Evolutionary conservation across 306 rosid species (phyloP).

Genomic region (Cyamopsis tetragonoloba): DNA sequence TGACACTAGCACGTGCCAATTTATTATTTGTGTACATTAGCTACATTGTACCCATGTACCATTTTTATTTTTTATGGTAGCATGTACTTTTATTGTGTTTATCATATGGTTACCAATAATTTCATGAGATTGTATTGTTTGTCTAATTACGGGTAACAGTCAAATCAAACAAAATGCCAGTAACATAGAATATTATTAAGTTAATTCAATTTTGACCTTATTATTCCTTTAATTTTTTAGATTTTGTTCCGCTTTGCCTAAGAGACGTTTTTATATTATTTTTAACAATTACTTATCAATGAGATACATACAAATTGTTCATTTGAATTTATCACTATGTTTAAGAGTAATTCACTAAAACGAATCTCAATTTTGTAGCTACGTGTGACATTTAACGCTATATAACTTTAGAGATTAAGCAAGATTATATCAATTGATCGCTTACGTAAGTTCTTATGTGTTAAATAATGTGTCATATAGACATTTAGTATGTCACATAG

Average conservation of each 20-base stretch:
- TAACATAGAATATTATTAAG: background rate
- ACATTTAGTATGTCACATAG: no score
- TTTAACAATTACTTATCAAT: background rate
- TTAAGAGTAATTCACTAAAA: no score
- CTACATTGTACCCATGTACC: constrained; percentile 24
- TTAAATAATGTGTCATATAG: no score
- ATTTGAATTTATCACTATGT: background rate
- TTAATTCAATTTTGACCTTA: background rate
- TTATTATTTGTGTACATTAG: constrained; percentile 7
- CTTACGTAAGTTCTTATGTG: no score
- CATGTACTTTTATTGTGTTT: constrained; percentile 20
- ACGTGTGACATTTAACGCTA: no score
- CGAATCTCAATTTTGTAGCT: no score
- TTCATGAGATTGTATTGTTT: background rate
- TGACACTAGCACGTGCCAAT: constrained; percentile 19
- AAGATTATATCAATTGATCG: no score
- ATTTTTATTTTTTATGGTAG: constrained; percentile 10
- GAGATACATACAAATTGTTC: background rate
- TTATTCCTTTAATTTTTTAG: background rate
- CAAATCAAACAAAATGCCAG: background rate
- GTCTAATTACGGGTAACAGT: background rate
- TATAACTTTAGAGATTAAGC: no score
- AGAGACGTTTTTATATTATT: background rate
- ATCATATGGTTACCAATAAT: background rate
- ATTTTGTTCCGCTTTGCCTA: background rate